A percentile compares a stretch with the other conserved stretches of the same genome.
phyloP scores from a whole-genome alignment of 768 basidiomycete genomes.

The Auriculariales sp. region DNA sequence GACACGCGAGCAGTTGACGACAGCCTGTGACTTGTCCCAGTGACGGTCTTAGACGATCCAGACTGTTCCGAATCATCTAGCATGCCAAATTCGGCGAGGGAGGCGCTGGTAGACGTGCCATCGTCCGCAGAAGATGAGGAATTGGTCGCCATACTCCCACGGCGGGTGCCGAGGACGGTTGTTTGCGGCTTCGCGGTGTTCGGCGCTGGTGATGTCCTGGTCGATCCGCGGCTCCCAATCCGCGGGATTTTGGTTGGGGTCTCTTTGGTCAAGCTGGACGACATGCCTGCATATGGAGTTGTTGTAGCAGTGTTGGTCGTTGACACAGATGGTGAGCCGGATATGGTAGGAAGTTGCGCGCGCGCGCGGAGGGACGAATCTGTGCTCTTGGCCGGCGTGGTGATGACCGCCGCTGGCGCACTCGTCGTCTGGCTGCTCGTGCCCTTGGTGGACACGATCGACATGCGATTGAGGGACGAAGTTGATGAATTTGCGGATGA shows the following conservation, averaged over 20 bases:
- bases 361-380: conserved; percentile 67
- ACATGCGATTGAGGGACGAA: conserved; percentile 14
- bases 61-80: conserved; percentile 41
- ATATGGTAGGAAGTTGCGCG: conserved; percentile 76
- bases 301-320: conserved; percentile 37
- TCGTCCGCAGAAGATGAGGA: conserved; percentile 42
- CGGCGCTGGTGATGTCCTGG: conserved; percentile 51
- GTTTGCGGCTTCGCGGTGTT: conserved; percentile 38
- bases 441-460: neutral
- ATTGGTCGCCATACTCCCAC: conserved; percentile 44
- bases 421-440: conserved; percentile 16
- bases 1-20: conserved; percentile 46
- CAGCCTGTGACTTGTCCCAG: conserved; percentile 29
- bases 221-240: conserved; percentile 73
- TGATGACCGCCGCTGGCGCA: conserved; percentile 76
- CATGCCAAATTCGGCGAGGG: conserved; percentile 68
- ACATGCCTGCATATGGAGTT: conserved; percentile 24
- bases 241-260: conserved; percentile 90
- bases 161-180: conserved; percentile 32
- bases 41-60: conserved; percentile 23
- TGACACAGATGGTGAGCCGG: conserved; percentile 83
- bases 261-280: conserved; percentile 48
- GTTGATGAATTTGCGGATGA: conserved; percentile 24
- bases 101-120: conserved; percentile 39
- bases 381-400: conserved; percentile 78